Conservation (phyloP, 305 asterid species). For the Fraxinus sp. region DNA sequence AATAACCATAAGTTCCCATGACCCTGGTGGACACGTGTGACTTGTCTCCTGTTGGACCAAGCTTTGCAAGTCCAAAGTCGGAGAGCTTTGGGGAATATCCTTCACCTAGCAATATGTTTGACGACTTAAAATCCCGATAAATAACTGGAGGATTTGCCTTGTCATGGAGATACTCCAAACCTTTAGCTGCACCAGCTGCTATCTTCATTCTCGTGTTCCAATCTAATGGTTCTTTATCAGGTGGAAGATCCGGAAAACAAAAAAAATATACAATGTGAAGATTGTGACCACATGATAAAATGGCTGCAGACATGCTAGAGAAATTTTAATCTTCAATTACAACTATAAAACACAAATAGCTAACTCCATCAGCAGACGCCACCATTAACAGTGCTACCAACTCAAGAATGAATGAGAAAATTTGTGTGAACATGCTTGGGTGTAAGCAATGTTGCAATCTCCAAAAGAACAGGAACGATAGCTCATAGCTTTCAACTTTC, state of each 20-base stretch:
- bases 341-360: not conserved
- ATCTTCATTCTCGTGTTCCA: conserved; percentile 98
- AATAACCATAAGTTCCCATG: conserved; percentile 98
- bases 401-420: not conserved
- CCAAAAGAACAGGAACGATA: not conserved
- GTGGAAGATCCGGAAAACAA: conserved; percentile 67
- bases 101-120: conserved; percentile 90
- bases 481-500: not conserved
- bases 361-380: not conserved
- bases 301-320: not conserved
- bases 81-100: conserved; percentile 83
- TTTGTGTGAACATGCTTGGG: not conserved
- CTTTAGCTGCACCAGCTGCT: conserved; percentile 98
- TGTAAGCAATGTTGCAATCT: not conserved
- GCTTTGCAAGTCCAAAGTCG: conserved; percentile 92
- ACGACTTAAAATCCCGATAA: conserved; percentile 92
- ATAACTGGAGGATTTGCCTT: conserved; percentile 98
- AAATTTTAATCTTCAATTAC: not conserved
- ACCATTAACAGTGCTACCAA: not conserved
- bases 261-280: not conserved
- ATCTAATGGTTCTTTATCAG: conserved; percentile 77
- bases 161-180: conserved; percentile 94
- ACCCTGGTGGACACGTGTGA: conserved; percentile 90
- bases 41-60: conserved; percentile 98
- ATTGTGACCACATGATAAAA: not conserved